These are phyloP conservation scores for Epichloe aotearoae DNA, from an alignment of 2,329 filamentous ascomycete genomes.

Conservation along the genomic window DNA sequence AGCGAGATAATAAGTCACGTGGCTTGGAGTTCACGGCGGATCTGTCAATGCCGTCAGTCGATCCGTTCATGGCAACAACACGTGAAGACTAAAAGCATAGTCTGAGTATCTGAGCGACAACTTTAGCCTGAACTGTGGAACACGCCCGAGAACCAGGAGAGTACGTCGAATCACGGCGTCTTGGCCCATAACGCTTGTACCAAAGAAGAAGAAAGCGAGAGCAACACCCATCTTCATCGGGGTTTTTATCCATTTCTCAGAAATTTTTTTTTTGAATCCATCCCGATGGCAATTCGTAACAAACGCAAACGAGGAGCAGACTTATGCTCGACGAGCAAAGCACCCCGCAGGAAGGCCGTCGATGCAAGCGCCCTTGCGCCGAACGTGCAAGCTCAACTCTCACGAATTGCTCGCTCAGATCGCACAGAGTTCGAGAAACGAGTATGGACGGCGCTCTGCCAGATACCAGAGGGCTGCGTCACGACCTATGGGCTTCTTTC, in stretches of 20 bases:
- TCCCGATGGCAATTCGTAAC: not conserved
- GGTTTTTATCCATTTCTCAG: too few species aligned
- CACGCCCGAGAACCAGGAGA: too few species aligned
- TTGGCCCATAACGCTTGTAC: too few species aligned
- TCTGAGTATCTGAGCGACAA: too few species aligned
- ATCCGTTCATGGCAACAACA: too few species aligned
- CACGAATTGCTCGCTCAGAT: conserved; percentile 29
- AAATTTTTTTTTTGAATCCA: not conserved
- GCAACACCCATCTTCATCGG: too few species aligned
- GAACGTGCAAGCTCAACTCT: conserved; percentile 27
- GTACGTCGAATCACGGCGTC: too few species aligned
- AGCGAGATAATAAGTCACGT: not conserved
- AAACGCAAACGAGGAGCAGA: conserved; percentile 5
- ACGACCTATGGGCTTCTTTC: conserved; percentile 69
- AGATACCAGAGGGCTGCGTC: conserved; percentile 62
- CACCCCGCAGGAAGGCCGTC: not conserved
- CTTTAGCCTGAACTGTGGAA: too few species aligned
- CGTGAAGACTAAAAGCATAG: too few species aligned
- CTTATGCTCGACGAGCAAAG: not conserved
- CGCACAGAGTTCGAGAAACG: conserved; percentile 44
- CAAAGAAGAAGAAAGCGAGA: too few species aligned
- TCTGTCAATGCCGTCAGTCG: too few species aligned
- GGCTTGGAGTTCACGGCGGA: not conserved
- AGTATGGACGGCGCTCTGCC: conserved; percentile 60
- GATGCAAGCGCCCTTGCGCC: not conserved